These are phyloP conservation scores for Astrephomene gubernaculifera DNA, from an alignment of 139 green algal genomes.

Conservation along the genomic window DNA sequence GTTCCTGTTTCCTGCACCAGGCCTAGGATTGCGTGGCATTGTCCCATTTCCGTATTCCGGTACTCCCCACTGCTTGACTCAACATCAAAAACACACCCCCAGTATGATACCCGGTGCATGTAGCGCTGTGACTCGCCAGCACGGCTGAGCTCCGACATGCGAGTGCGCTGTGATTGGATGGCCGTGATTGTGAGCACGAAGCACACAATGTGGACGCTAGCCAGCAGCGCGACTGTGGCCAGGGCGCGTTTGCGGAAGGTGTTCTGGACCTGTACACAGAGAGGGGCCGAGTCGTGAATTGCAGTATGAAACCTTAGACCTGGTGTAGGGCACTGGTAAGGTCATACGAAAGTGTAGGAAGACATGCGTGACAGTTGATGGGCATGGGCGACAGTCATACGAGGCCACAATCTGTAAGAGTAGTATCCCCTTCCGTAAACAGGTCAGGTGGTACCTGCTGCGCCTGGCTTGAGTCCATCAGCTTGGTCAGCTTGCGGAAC, in stretches of 20 bases:
- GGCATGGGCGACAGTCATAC: neutral
- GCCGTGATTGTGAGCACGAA: neutral
- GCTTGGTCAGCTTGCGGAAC: conserved; percentile 43
- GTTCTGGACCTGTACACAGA: conserved; percentile 8
- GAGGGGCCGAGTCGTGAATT: neutral
- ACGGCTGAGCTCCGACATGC: conserved; percentile 9
- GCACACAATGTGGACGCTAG: conserved; percentile 10
- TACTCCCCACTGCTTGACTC: no score
- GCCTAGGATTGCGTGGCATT: no score
- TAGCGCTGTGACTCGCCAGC: neutral
- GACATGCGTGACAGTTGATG: neutral
- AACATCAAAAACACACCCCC: no score
- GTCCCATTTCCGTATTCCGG: no score
- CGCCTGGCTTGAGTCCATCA: conserved; percentile 38
- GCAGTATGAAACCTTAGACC: neutral
- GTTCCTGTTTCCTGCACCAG: no score
- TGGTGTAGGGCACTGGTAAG: neutral
- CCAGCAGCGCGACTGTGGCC: neutral
- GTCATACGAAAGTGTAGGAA: no score
- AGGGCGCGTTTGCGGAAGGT: conserved; percentile 17
- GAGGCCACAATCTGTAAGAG: neutral
- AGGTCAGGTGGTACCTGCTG: neutral
- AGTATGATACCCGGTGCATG: conserved; percentile 26
- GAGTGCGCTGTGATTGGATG: neutral
- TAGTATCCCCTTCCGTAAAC: neutral